Base-by-base conservation (phyloP, 2,329 filamentous ascomycete species). In the Cordyceps cicadae region DNA sequence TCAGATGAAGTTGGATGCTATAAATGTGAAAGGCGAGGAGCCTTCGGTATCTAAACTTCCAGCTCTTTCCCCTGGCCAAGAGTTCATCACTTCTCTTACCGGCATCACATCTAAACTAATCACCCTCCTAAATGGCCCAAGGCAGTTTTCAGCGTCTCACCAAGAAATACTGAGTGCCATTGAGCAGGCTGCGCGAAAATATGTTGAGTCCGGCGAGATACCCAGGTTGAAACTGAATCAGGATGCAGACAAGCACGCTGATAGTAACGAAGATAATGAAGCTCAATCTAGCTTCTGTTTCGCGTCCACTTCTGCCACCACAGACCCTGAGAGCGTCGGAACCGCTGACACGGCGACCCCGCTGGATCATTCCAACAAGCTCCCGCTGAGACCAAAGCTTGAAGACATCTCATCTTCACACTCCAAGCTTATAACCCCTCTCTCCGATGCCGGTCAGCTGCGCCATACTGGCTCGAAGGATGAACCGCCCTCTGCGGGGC, bases 141-240 rank as follows among this genome's bases (percentile, higher is more conserved):
- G 66, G 61, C 66, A 70, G 41, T 68, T 73, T 48, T 69, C 71
- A 6, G 58, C 64, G 6, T 66, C 74, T 0, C 78, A 80, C 43
- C 75, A 79, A 60, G 77, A 81, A 8, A 75, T 79, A 4, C 67
- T 85, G 21, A 76, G 81, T 8, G 72, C 75, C 19, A 80, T 86
- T 39, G 76, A 79, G 61, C 74, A 73, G 43, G 83, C 81, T 3
- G 77, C 81, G 0, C 75, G 73, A 51, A 78, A 79, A 60, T 85
- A 82, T 59, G 70, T 84, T 1, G 73, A 75, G 8, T 72, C 73
- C 1, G 69, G 70, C 8, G 71, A 75, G 6, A n/a, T 55, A 32
- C 41, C 62, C 14, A 50, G 14, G 11, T 19, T 8, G 46, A 34
- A 32, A 21, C 48, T 19, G 1, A 15, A 24, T 14, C 46, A 54